Conservation (phyloP, 192 early-diverging fungal species). For the Mycoemilia scoparia region DNA sequence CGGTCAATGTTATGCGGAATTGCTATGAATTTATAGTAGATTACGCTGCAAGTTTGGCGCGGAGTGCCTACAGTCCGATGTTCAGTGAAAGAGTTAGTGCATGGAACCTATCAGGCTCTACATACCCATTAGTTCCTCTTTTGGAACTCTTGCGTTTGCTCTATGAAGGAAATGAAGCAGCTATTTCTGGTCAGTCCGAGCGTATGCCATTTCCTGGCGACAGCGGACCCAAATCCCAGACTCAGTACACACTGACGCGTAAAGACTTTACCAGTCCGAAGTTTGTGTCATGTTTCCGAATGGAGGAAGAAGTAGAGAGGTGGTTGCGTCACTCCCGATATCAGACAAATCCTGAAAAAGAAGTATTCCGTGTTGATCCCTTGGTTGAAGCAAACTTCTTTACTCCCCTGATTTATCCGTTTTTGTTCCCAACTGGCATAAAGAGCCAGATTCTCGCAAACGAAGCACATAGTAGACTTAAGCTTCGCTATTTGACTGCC, state of each 20-base stretch:
- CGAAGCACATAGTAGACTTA: slow-evolving; percentile 16
- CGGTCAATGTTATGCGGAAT: slow-evolving; percentile 5
- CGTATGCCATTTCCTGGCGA: background rate
- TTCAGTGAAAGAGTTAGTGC: slow-evolving; percentile 9
- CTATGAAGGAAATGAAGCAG: slow-evolving; percentile 4
- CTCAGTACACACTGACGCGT: background rate
- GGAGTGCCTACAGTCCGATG: slow-evolving; percentile 5
- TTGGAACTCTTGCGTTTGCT: slow-evolving; percentile 23
- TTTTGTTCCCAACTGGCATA: slow-evolving; percentile 7
- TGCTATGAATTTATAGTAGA: slow-evolving; percentile 9
- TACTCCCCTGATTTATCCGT: slow-evolving; percentile 17
- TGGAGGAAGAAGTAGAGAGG: slow-evolving; percentile 6
- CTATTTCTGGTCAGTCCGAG: background rate
- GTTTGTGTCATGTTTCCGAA: slow-evolving; percentile 10
- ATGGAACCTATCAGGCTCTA: slow-evolving; percentile 3
- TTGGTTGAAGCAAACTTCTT: slow-evolving; percentile 9
- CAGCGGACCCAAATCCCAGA: background rate
- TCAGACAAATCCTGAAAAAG: background rate
- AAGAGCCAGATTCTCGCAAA: slow-evolving; percentile 6
- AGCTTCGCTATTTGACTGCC: slow-evolving; percentile 10
- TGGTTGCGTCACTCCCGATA: slow-evolving; percentile 13
- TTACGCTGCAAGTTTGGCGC: slow-evolving; percentile 6
- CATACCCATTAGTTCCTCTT: slow-evolving; percentile 9
- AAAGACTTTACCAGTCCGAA: slow-evolving; percentile 1
- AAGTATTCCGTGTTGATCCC: background rate